Conservation (phyloP, 305 asterid species). For the Plantago lanceolata region DNA sequence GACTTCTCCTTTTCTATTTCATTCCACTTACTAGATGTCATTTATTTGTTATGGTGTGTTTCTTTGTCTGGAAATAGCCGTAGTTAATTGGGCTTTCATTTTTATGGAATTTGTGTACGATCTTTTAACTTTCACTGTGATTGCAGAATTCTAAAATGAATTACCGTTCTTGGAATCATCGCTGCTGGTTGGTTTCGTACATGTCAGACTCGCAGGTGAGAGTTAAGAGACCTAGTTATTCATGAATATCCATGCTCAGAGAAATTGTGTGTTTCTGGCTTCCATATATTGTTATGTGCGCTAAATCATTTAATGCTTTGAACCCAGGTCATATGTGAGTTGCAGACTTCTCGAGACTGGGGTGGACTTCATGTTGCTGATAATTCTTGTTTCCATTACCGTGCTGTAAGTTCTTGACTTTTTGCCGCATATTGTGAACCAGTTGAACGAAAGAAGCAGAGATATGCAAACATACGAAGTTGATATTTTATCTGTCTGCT, state of each 20-base stretch:
- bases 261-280: conserved; percentile 12
- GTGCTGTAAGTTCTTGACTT: conserved; percentile 52
- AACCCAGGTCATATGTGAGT: conserved; percentile 58
- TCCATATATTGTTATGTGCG: conserved; percentile 10
- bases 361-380: conserved; percentile 88
- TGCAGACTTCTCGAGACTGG: conserved; percentile 63
- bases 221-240: background rate
- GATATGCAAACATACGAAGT: too few species aligned
- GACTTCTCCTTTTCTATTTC: conserved; percentile 10
- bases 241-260: background rate
- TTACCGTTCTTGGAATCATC: conserved; percentile 94
- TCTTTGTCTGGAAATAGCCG: background rate
- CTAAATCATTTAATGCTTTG: conserved; percentile 19
- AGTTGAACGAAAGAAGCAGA: conserved; percentile 3
- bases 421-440: conserved; percentile 7
- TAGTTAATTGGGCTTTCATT: background rate
- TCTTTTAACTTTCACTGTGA: conserved; percentile 15
- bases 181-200: conserved; percentile 88
- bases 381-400: conserved; percentile 95
- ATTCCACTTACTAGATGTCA: background rate
- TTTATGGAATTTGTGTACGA: background rate
- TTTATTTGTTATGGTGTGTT: background rate
- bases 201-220: conserved; percentile 68
- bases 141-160: conserved; percentile 87
- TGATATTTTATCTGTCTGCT: too few species aligned